phyloP scores from a whole-genome alignment of 2,329 filamentous ascomycete species.

The Colletotrichum eremochloae region DNA sequence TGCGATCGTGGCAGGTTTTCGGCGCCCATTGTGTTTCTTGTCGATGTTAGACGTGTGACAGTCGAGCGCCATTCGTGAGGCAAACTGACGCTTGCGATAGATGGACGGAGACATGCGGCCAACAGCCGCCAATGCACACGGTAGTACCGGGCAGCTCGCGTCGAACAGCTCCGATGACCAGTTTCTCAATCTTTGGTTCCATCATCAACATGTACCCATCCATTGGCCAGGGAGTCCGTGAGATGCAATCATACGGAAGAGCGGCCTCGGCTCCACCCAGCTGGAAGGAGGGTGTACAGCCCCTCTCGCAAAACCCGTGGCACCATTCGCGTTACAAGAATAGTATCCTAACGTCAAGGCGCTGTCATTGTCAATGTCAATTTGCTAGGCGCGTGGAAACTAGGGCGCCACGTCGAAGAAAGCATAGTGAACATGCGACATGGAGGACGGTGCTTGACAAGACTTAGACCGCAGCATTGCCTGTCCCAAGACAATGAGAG shows the following conservation, averaged over 20 bases:
- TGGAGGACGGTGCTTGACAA: background rate
- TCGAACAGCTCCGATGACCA: background rate
- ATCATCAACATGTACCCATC: background rate
- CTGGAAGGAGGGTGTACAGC: background rate
- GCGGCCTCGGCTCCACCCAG: background rate
- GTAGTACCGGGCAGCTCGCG: background rate
- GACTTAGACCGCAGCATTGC: background rate
- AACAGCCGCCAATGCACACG: background rate
- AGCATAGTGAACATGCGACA: background rate
- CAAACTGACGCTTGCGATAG: background rate
- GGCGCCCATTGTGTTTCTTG: background rate
- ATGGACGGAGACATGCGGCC: background rate
- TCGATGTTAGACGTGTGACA: background rate
- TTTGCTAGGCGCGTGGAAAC: background rate
- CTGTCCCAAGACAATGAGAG: background rate
- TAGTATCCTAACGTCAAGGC: background rate
- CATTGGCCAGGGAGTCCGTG: background rate
- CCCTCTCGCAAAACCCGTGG: background rate
- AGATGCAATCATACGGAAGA: background rate
- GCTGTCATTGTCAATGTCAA: background rate
- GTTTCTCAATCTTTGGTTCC: too few species aligned
- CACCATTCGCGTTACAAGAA: too few species aligned
- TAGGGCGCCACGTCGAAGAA: background rate
- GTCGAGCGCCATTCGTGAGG: background rate
- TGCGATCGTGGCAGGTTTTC: background rate